Percentiles rank a stretch among this genome's conserved stretches.
Conservation (phyloP, 2,329 filamentous ascomycete species). For the Nigrospora sphaerica region DNA sequence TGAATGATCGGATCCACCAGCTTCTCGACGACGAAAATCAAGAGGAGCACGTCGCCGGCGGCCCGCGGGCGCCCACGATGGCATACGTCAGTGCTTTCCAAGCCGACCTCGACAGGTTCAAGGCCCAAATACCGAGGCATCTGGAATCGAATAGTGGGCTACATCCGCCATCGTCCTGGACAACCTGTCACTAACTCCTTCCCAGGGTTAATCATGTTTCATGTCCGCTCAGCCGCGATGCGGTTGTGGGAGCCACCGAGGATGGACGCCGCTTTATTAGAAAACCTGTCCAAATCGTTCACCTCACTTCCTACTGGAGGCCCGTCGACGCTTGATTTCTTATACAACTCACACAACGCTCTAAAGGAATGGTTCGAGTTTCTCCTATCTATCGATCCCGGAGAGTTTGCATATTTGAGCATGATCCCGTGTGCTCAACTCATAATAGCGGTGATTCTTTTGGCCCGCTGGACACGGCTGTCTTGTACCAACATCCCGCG, state of each 20-base stretch:
- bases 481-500: slow-evolving; percentile 25
- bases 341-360: slow-evolving; percentile 41
- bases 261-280: slow-evolving; percentile 31
- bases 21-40: slow-evolving; percentile 28
- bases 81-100: slow-evolving; percentile 40
- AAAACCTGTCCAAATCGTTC: slow-evolving; percentile 35
- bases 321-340: slow-evolving; percentile 37
- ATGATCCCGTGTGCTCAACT: slow-evolving; percentile 37
- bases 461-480: slow-evolving; percentile 43
- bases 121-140: slow-evolving; percentile 23
- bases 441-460: slow-evolving; percentile 42
- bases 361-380: slow-evolving; percentile 41
- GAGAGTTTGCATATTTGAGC: slow-evolving; percentile 36
- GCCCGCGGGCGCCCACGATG: slow-evolving; percentile 32
- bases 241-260: slow-evolving; percentile 41
- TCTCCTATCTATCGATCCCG: slow-evolving; percentile 36
- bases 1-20: slow-evolving; percentile 42
- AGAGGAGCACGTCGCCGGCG: slow-evolving; percentile 21
- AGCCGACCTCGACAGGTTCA: slow-evolving; percentile 34
- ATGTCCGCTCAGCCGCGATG: slow-evolving; percentile 32
- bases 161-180: not conserved
- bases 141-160: slow-evolving; percentile 29
- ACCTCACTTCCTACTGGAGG: slow-evolving; percentile 27
- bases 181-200: not conserved
- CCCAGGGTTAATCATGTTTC: slow-evolving; percentile 30